Evolutionary conservation across 345 rosid species (phyloP).

Genomic region (Populus pruinosa): DNA sequence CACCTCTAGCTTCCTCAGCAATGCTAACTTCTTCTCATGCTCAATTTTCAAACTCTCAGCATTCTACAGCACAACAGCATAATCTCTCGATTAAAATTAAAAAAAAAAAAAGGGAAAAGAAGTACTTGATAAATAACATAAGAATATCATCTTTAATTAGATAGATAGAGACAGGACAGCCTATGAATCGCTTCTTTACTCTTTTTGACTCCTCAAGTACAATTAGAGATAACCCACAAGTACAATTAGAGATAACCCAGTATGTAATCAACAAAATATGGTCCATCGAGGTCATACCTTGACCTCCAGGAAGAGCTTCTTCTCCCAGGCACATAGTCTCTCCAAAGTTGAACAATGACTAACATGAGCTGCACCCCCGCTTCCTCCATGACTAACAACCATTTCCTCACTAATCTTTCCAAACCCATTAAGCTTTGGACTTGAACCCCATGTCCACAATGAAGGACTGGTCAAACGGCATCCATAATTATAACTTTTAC

Average conservation of each 20-base stretch:
- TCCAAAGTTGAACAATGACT: constrained; percentile 86
- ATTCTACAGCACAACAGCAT: constrained; percentile 32
- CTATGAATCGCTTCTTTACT: background rate
- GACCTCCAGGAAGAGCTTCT: constrained; percentile 83
- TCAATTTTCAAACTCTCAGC: constrained; percentile 65
- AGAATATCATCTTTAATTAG: background rate
- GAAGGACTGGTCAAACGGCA: constrained; percentile 57
- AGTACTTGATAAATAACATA: background rate
- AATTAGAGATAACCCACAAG: background rate
- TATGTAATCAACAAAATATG: background rate
- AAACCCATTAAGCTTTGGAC: constrained; percentile 47
- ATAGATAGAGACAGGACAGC: background rate
- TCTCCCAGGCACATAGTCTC: constrained; percentile 93
- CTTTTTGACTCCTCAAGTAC: background rate
- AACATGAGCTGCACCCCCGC: constrained; percentile 1
- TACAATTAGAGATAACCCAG: background rate
- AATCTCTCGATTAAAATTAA: background rate
- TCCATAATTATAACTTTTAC: constrained; percentile 56
- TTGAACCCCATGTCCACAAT: constrained; percentile 67
- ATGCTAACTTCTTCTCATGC: constrained; percentile 77
- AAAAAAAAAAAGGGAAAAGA: background rate
- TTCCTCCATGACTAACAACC: constrained; percentile 11
- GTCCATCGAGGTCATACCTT: constrained; percentile 47
- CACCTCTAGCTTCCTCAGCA: constrained; percentile 76
- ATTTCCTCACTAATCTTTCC: constrained; percentile 36